phyloP scores from a whole-genome alignment of 176 grass and related monocot species.

The Oryza australiensis region DNA sequence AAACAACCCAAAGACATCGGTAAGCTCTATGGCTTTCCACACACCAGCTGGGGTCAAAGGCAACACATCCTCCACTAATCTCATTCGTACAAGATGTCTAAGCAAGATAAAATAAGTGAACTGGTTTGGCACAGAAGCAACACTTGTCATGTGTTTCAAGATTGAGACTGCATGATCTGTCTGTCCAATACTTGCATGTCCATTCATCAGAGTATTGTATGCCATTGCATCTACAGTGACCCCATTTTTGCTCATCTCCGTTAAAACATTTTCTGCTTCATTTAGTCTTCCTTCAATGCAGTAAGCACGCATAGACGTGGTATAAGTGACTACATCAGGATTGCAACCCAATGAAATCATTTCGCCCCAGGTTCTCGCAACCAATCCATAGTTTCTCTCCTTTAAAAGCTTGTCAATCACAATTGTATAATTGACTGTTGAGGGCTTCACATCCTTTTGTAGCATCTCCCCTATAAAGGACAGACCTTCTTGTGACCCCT shows the following conservation, averaged over 20 bases:
- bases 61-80: conserved; percentile 16
- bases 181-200: conserved; percentile 41
- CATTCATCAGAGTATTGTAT: conserved; percentile 65
- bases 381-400: conserved; percentile 46
- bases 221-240: conserved; percentile 44
- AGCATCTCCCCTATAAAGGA: conserved; percentile 58
- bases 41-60: conserved; percentile 20
- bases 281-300: conserved; percentile 50
- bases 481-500: conserved; percentile 45
- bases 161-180: conserved; percentile 47
- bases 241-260: conserved; percentile 45
- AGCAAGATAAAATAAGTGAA: conserved; percentile 55
- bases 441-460: conserved; percentile 51
- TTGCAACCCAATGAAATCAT: conserved; percentile 55
- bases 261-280: conserved; percentile 52
- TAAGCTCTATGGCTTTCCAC: conserved; percentile 50
- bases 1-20: conserved; percentile 51
- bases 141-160: conserved; percentile 59
- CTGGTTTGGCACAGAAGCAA: conserved; percentile 48
- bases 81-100: conserved; percentile 50
- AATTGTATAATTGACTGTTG: conserved; percentile 51
- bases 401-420: conserved; percentile 62
- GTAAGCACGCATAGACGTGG: conserved; percentile 50
- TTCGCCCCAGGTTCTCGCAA: conserved; percentile 44
- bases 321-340: conserved; percentile 63